These are phyloP conservation scores for Fusarium clavum DNA, from an alignment of 2,329 filamentous ascomycete genomes.

Conservation along the genomic window DNA sequence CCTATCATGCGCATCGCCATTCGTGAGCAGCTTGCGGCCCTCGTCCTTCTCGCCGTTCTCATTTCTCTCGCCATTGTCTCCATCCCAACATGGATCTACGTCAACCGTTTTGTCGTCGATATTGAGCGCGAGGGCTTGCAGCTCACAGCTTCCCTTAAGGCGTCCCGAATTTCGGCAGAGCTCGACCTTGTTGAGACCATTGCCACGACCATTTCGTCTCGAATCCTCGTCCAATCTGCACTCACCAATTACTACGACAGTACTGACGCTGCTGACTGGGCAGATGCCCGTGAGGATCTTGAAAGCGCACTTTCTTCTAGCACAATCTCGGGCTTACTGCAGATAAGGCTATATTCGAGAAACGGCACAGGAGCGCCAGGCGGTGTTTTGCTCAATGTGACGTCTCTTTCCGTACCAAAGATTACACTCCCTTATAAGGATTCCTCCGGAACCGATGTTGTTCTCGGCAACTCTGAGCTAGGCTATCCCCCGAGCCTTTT, in stretches of 20 bases:
- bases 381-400: conserved; percentile 72
- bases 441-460: conserved; percentile 67
- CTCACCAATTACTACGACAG: conserved; percentile 63
- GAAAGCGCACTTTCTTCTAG: conserved; percentile 74
- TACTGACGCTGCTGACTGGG: conserved; percentile 68
- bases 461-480: conserved; percentile 69
- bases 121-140: conserved; percentile 72
- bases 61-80: conserved; percentile 81
- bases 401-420: conserved; percentile 59
- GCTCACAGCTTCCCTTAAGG: conserved; percentile 87
- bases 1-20: conserved; percentile 83
- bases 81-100: conserved; percentile 76
- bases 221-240: conserved; percentile 68
- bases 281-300: conserved; percentile 71
- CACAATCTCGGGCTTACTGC: conserved; percentile 69
- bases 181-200: conserved; percentile 83
- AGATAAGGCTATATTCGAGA: conserved; percentile 78
- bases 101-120: conserved; percentile 64
- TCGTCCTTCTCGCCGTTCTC: conserved; percentile 81
- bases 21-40: conserved; percentile 83
- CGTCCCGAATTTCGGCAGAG: conserved; percentile 81
- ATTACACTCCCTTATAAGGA: conserved; percentile 72
- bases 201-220: conserved; percentile 76
- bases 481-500: conserved; percentile 81
- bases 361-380: conserved; percentile 68